These are phyloP conservation scores for Lotmaria passim DNA, from an alignment of 208 protist genomes.

Conservation along the genomic window DNA sequence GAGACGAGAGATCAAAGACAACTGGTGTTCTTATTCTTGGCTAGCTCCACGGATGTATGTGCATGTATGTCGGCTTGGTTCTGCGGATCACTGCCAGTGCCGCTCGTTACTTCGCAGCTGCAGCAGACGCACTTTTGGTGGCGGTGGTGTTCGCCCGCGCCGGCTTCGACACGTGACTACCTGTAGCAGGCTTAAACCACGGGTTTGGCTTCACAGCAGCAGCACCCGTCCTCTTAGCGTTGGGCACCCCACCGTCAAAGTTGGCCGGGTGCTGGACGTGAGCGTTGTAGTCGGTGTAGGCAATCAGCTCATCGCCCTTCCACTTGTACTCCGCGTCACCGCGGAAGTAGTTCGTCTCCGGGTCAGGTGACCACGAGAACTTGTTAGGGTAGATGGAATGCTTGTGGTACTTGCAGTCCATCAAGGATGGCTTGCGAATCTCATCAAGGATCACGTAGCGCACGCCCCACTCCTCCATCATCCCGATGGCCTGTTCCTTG, in stretches of 20 bases:
- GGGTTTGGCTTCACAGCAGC: conserved; percentile 9
- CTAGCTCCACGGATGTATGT: no score
- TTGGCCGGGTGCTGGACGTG: conserved; percentile 45
- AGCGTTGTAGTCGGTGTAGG: conserved; percentile 75
- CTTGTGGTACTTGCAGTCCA: conserved; percentile 78
- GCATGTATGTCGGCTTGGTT: not conserved
- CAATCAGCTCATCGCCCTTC: conserved; percentile 81
- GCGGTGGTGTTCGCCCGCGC: not conserved
- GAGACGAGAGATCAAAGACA: not conserved
- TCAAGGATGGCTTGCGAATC: conserved; percentile 71
- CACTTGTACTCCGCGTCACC: conserved; percentile 88
- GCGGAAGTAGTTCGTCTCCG: conserved; percentile 69
- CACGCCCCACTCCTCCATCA: conserved; percentile 84
- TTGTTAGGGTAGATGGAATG: conserved; percentile 84
- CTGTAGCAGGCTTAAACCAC: conserved; percentile 20
- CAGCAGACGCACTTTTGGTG: conserved; percentile 15
- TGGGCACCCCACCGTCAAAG: conserved; percentile 1
- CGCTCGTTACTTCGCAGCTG: conserved; percentile 1
- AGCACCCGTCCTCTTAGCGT: conserved; percentile 3
- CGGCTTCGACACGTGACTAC: not conserved
- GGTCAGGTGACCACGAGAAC: conserved; percentile 78
- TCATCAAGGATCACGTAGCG: conserved; percentile 86
- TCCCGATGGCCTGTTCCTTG: conserved; percentile 69
- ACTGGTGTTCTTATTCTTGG: not conserved
- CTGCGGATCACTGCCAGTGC: not conserved